Conservation (phyloP, 768 basidiomycete genomes). For the Paxillus involutus region DNA sequence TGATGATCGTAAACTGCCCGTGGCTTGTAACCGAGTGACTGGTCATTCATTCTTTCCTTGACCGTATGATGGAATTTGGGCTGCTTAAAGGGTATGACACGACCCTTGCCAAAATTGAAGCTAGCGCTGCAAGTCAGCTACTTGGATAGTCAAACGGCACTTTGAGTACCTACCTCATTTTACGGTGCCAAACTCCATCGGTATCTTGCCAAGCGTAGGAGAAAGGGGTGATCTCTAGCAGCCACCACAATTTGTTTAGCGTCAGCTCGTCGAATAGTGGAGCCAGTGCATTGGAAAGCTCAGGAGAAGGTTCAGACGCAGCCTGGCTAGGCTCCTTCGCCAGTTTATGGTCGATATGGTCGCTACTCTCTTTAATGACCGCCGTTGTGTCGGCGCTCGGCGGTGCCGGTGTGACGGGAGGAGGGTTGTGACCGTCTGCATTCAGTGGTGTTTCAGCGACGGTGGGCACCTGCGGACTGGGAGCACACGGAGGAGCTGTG, state of each 20-base stretch:
- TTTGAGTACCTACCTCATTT: slow-evolving; percentile 47
- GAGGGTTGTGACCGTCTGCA: not conserved
- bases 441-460: not conserved
- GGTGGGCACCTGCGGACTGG: slow-evolving; percentile 10
- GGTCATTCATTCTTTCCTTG: slow-evolving; percentile 51
- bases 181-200: slow-evolving; percentile 51
- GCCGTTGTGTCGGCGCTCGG: not conserved
- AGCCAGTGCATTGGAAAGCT: slow-evolving; percentile 38
- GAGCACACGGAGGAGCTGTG: not conserved
- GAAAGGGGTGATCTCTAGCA: slow-evolving; percentile 67
- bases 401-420: not conserved
- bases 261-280: slow-evolving; percentile 55
- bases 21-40: slow-evolving; percentile 54
- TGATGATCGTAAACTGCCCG: slow-evolving; percentile 50
- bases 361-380: not conserved
- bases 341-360: not conserved
- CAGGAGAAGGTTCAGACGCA: slow-evolving; percentile 2
- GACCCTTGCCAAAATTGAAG: slow-evolving; percentile 55
- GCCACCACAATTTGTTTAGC: slow-evolving; percentile 55
- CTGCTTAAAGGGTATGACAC: slow-evolving; percentile 41
- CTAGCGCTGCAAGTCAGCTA: slow-evolving; percentile 8
- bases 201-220: slow-evolving; percentile 56
- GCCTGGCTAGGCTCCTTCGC: not conserved
- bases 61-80: slow-evolving; percentile 69
- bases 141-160: not conserved